Evolutionary conservation across 1,284 basidiomycete species (phyloP).

Genomic region (Puccinia novopanici): DNA sequence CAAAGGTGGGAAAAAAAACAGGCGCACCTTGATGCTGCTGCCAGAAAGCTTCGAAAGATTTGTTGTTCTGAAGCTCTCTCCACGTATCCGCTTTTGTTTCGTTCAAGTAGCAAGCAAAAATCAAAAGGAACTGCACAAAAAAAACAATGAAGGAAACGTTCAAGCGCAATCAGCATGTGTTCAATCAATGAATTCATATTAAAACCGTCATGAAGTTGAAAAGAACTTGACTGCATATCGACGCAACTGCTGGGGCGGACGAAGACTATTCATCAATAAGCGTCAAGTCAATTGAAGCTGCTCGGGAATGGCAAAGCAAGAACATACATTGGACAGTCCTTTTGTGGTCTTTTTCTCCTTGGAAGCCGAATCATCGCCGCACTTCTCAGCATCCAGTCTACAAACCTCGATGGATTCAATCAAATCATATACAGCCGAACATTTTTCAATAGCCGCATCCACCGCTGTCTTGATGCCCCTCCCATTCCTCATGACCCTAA

Average conservation of each 20-base stretch:
- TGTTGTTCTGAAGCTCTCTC: conserved; percentile 44
- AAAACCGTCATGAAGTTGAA: conserved; percentile 51
- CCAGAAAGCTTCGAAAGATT: conserved; percentile 51
- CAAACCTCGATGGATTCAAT: conserved; percentile 56
- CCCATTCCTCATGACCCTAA: conserved; percentile 89
- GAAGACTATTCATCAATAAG: conserved; percentile 53
- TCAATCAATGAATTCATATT: neutral
- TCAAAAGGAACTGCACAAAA: conserved; percentile 70
- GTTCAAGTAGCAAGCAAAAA: conserved; percentile 92
- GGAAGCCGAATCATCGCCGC: conserved; percentile 9
- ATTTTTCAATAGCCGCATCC: conserved; percentile 56
- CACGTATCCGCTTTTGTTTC: conserved; percentile 72
- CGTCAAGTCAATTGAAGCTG: conserved; percentile 56
- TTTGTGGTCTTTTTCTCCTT: conserved; percentile 57
- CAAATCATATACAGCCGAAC: conserved; percentile 56
- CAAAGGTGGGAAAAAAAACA: neutral
- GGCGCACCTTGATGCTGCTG: conserved; percentile 47
- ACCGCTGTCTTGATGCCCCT: conserved; percentile 72
- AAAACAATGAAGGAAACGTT: conserved; percentile 26
- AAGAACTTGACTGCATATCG: conserved; percentile 67
- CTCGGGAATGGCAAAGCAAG: conserved; percentile 52
- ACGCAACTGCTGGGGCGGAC: conserved; percentile 67
- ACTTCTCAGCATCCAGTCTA: conserved; percentile 16
- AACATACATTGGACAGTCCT: conserved; percentile 82
- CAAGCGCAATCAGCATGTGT: conserved; percentile 52